Evolutionary conservation across 2,329 filamentous ascomycete genomes (phyloP), one percentile per base, ranked within the genome.

Genomic region (Colletotrichum ledebouriae): DNA sequence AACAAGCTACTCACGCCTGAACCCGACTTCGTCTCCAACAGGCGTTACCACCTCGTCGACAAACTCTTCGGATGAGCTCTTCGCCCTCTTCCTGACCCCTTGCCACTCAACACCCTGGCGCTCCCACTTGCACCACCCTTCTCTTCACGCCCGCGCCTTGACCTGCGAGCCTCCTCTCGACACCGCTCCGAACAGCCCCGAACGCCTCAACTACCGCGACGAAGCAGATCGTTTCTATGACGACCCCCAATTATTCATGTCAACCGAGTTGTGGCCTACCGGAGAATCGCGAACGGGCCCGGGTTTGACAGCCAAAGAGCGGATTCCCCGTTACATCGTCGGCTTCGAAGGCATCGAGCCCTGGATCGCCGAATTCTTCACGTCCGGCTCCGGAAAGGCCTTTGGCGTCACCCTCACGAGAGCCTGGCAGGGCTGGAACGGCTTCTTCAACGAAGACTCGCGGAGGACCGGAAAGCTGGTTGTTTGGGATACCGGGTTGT

Each of bases 81-180:
- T 90, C 73, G 88, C 90, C 39, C 91, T 92, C 20, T 98, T 98
- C 80, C 86, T 99, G 25, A 97, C 94, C 86, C 96, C 96, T 10
- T 99, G 96, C 81, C 96, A 99, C 83, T 93, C 92, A 72, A 98
- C 95, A 0, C 95, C 96, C 2, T 98, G 96, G 95, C 92, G 94
- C 74, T 94, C 92, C 15, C 92, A 97, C 75, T 86, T 98, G 44
- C 84, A 97, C 69, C 88, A 96, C 75, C 88, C 93, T 0, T 81
- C 83, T 34, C 89, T 98, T 60, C 81, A 88, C 66, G 94, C 94
- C 4, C 94, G 94, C 84, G 95, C 94, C 0, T 83, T 98, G 15
- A 92, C 92, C 6, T 99, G 96, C 78, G 94, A 98, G 73, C 96
- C 96, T 2, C 96, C 96, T 0, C 81, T 99, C 12, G 82, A 90